Percentiles rank a stretch among this genome's conserved stretches.
Conservation (phyloP, 352 stramenopile genomes). For the Phytophthora agathidicida region DNA sequence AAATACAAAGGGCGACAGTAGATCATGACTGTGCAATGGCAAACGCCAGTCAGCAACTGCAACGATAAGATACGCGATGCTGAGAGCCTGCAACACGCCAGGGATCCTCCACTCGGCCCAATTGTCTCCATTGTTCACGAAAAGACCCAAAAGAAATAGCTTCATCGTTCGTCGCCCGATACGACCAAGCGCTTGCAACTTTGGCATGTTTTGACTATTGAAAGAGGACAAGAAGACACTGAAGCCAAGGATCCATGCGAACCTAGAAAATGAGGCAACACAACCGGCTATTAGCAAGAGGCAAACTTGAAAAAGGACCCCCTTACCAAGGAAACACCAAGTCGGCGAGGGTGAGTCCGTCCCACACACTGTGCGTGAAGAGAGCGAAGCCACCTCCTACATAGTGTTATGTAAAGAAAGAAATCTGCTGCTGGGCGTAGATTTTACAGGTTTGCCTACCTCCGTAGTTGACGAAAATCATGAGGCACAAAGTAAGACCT, state of each 20-base stretch:
- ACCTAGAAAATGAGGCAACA: conserved; percentile 37
- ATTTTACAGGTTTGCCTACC: conserved; percentile 21
- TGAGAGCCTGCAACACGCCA: conserved; percentile 78
- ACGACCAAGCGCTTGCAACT: background rate
- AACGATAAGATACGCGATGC: conserved; percentile 50
- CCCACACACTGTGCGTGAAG: conserved; percentile 80
- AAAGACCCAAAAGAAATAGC: conserved; percentile 68
- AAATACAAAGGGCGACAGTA: conserved; percentile 1
- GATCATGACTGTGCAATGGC: background rate
- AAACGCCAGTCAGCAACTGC: conserved; percentile 14
- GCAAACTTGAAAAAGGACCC: background rate
- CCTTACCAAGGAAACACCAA: conserved; percentile 81
- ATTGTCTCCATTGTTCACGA: conserved; percentile 69
- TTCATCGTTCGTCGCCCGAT: conserved; percentile 42
- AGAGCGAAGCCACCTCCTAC: conserved; percentile 58
- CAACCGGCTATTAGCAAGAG: background rate
- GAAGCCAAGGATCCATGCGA: conserved; percentile 88
- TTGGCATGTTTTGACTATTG: background rate
- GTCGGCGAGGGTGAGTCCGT: conserved; percentile 79
- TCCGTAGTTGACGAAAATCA: conserved; percentile 92
- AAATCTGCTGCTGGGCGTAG: background rate
- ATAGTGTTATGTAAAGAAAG: too few relatives aligned
- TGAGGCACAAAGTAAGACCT: conserved; percentile 72
- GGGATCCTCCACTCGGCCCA: conserved; percentile 73
- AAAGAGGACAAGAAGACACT: conserved; percentile 44